Base-by-base conservation (phyloP, 1,284 basidiomycete species). In the Apiotrichum domesticum region DNA sequence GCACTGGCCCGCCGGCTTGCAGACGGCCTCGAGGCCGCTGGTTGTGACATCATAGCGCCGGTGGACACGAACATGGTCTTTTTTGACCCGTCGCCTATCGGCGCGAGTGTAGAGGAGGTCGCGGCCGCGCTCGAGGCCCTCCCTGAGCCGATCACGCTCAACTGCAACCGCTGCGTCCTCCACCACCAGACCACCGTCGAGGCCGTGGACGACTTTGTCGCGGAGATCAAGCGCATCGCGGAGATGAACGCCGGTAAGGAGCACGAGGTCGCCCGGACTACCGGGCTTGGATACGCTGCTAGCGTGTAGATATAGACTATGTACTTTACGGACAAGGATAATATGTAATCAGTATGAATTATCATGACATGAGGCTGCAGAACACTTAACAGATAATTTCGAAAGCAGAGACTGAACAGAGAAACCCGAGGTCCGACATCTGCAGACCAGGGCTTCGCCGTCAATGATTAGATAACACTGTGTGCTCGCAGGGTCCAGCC, bases 51-150 rank as follows among this genome's bases (percentile, higher is more conserved):
- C 60, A 74, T 83, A 15, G 87, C 85, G 61, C 80, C 81, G 9
- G 89, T 89, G 1, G 91, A 96, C 76, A 97, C 93, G 4, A 91
- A 86, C 80, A 91, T 92, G 85, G 90, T 62, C 39, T 61, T 61
- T 46, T 61, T 61, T 34, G 87, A 91, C 70, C 83, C 89, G 1
- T 77, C 83, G 4, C 80, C 87, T 0, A 75, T 93, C 52, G 90
- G 89, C 5, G 75, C 88, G 32, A 78, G 78, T 15, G 85, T 85
- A 63, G 62, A 68, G 37, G 86, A 90, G 64, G 82, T 94, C 59
- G 81, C 82, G 15, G 81, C 84, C 46, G 79, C 84, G 33, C 85
- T 84, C 0, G 79, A 74, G 35, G 73, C 79, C 29, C 80, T 90
- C 2, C 79, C 83, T 8, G 79, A 85, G 33, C 89, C 89, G 6